Conservation (phyloP, 768 basidiomycete species). For the Chalciporus piperatus region DNA sequence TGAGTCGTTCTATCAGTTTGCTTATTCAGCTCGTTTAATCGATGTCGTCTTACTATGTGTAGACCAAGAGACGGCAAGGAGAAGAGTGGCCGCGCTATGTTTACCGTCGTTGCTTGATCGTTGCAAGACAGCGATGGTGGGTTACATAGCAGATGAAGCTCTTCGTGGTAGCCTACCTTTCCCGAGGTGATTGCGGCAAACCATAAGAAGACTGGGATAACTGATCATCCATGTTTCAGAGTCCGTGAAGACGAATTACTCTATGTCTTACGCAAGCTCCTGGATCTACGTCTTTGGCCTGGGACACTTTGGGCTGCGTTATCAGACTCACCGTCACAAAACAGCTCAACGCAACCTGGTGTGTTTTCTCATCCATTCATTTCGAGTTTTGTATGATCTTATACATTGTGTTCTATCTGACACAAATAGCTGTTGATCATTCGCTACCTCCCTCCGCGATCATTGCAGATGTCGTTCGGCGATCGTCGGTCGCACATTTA, state of each 20-base stretch:
- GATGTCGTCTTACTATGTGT: neutral
- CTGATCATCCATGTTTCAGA: slow-evolving; percentile 36
- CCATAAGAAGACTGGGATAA: neutral
- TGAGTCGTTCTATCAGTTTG: slow-evolving; percentile 22
- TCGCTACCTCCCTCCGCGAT: slow-evolving; percentile 49
- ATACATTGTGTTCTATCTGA: neutral
- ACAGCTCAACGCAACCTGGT: slow-evolving; percentile 60
- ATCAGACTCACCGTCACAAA: slow-evolving; percentile 59
- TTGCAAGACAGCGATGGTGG: slow-evolving; percentile 63
- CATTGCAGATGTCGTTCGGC: slow-evolving; percentile 67
- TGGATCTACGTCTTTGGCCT: slow-evolving; percentile 66
- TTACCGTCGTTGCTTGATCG: slow-evolving; percentile 73
- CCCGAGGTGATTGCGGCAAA: slow-evolving; percentile 53
- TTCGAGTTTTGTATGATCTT: too few species aligned
- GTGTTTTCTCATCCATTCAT: slow-evolving; percentile 13
- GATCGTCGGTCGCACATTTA: slow-evolving; percentile 77
- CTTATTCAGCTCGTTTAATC: too few species aligned
- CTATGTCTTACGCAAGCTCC: slow-evolving; percentile 78
- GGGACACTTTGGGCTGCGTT: slow-evolving; percentile 76
- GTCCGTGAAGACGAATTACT: slow-evolving; percentile 86
- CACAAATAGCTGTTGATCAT: slow-evolving; percentile 37
- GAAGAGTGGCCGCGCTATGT: slow-evolving; percentile 69
- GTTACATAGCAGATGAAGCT: slow-evolving; percentile 81
- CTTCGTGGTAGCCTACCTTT: slow-evolving; percentile 88
- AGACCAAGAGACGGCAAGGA: slow-evolving; percentile 63